Base-by-base conservation (phyloP, 108 stramenopile species). In the Pseudonitzschia multistriata region DNA sequence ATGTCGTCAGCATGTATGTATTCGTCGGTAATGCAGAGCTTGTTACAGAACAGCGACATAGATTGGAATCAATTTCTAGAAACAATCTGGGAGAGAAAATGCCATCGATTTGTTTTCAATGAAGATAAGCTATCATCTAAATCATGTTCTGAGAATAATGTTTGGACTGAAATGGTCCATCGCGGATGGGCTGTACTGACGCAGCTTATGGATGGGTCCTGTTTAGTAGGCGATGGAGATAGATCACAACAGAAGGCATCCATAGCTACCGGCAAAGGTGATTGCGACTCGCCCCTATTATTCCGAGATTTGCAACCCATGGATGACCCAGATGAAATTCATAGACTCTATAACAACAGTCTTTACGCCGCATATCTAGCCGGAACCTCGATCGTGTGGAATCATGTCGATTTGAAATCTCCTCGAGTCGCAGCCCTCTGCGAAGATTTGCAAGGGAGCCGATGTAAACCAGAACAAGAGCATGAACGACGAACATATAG, bases 331-430 rank as follows among this genome's bases (percentile, higher is more conserved):
- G 79, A 74, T 66, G 81, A 78, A 42, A 66, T 65, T 4, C 31
- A 60, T 14, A 29, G 34, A 10, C 19, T 79, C 31, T 91, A 91
- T 52, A 73, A 72, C 21, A 67, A 73, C 47, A 82, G 71, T 71
- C 74, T 86, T 17, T 84, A 84, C 68, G 76, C 84, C 11, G 84
- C 88, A 4, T 94, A 86, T 64, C 68, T 94, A 62, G 83, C 88
- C 61, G 90, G 88, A 5, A 87, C 87, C 49, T 88, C 87, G 14
- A 57, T 94, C 24, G 85, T 94, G 21, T 56, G 81, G 42, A 94
- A 94, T 75, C 93, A 94, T 72, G 87, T 80, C 13, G 93, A 94
- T 66, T 55, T 77, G 15, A 59, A 75, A 25, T 82, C 76, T 10
- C 54, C 78, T 1, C 52, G 34, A n/a, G 66, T 90, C 30, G 85